phyloP scores from a whole-genome alignment of 139 green algal species.

The Diplosphaera chodatii region DNA sequence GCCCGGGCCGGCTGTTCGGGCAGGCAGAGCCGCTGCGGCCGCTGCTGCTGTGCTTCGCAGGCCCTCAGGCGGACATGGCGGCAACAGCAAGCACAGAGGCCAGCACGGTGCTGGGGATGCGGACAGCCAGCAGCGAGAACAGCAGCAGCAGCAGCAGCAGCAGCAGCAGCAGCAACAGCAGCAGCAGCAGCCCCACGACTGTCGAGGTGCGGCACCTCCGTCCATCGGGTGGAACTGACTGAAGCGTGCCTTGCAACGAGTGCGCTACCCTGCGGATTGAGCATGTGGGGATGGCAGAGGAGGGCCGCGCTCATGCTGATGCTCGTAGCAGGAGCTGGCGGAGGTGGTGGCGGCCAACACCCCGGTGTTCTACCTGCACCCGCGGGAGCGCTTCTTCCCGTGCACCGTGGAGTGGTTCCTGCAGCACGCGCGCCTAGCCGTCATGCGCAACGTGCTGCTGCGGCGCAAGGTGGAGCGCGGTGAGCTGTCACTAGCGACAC shows the following conservation, averaged over 20 bases:
- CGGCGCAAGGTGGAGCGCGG: neutral
- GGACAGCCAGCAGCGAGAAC: too few species aligned
- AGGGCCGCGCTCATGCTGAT: too few species aligned
- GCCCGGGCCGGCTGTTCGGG: neutral
- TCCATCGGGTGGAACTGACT: too few species aligned
- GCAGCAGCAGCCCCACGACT: neutral
- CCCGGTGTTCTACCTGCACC: constrained; percentile 22
- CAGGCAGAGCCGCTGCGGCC: neutral
- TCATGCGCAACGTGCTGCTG: constrained; percentile 5
- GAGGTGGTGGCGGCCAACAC: constrained; percentile 13
- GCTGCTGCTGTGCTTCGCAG: neutral
- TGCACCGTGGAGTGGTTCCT: constrained; percentile 27
- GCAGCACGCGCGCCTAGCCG: constrained; percentile 6
- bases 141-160: neutral
- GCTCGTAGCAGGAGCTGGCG: neutral
- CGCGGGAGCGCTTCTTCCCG: constrained; percentile 18
- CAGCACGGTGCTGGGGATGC: neutral
- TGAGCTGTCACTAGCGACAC: too few species aligned
- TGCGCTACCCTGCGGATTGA: too few species aligned
- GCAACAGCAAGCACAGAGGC: neutral
- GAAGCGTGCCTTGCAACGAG: too few species aligned
- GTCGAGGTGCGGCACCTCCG: neutral
- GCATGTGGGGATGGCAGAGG: too few species aligned
- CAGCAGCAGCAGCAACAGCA: neutral
- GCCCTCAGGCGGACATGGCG: too few species aligned